phyloP scores from a whole-genome alignment of 2,329 filamentous ascomycete genomes.

The Curvularia eragrostidis region DNA sequence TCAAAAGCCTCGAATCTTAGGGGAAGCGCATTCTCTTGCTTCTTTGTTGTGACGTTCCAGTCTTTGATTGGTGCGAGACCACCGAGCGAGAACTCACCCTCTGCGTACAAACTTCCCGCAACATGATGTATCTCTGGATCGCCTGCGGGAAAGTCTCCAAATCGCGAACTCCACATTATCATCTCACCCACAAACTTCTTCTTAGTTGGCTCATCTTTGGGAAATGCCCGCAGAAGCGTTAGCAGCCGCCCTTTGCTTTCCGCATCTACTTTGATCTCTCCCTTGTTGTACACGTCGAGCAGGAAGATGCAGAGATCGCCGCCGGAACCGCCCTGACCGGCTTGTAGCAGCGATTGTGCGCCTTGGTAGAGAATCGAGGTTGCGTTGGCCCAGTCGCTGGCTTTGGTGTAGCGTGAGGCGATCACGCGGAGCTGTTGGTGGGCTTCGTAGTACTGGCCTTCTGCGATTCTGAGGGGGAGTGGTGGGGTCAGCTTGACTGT shows the following conservation, averaged over 20 bases:
- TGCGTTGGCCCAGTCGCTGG: conserved; percentile 81
- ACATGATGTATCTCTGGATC: conserved; percentile 96
- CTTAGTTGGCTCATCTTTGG: conserved; percentile 81
- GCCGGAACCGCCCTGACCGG: conserved; percentile 91
- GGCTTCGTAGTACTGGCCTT: conserved; percentile 96
- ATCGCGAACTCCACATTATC: conserved; percentile 86
- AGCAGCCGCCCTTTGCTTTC: conserved; percentile 75
- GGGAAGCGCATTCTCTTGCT: neutral
- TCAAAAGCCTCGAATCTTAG: neutral
- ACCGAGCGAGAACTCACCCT: conserved; percentile 56
- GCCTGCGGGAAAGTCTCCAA: conserved; percentile 85
- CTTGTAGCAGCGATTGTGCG: conserved; percentile 82
- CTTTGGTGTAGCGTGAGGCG: conserved; percentile 90
- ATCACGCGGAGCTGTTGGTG: conserved; percentile 98
- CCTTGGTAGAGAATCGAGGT: conserved; percentile 87
- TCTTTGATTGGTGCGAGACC: too few relatives aligned
- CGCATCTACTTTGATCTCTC: conserved; percentile 78
- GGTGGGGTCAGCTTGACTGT: conserved; percentile 22
- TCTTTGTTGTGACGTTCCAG: neutral
- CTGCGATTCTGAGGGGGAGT: conserved; percentile 69
- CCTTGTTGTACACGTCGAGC: conserved; percentile 89
- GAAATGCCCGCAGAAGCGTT: conserved; percentile 80
- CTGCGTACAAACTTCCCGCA: conserved; percentile 84
- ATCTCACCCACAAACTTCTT: conserved; percentile 92
- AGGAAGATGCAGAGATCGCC: conserved; percentile 88